phyloP scores from a whole-genome alignment of 305 asterid species.

The Fraxinus ornus region DNA sequence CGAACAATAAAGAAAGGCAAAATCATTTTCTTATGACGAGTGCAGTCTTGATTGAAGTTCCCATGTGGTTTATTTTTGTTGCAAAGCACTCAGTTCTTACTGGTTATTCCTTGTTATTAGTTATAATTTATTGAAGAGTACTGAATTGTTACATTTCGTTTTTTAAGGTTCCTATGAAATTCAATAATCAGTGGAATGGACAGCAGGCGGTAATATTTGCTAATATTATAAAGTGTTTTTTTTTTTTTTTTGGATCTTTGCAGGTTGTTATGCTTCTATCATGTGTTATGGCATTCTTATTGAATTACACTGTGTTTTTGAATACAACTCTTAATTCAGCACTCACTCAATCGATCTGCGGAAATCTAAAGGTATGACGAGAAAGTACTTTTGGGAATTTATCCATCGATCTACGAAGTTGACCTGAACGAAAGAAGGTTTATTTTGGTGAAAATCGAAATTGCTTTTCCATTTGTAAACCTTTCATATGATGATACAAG shows the following conservation, averaged over 20 bases:
- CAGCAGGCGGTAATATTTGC: background rate
- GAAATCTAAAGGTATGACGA: conserved; percentile 27
- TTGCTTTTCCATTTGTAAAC: background rate
- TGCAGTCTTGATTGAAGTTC: background rate
- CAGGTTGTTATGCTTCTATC: conserved; percentile 30
- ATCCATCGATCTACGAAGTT: background rate
- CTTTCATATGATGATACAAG: background rate
- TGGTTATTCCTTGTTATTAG: background rate
- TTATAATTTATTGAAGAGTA: background rate
- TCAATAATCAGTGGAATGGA: background rate
- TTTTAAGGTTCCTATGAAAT: background rate
- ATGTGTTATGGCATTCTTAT: conserved; percentile 30
- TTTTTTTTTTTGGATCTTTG: background rate
- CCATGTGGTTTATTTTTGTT: background rate
- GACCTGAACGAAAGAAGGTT: background rate
- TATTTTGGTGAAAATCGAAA: background rate
- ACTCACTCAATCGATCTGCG: conserved; percentile 27
- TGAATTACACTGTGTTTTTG: conserved; percentile 21
- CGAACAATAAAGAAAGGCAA: background rate
- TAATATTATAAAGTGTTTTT: conserved; percentile 4
- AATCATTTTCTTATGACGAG: background rate
- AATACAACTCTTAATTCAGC: conserved; percentile 33
- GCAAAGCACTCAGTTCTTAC: background rate
- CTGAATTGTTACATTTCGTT: background rate
- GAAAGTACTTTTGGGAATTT: background rate